A percentile compares a stretch with the other conserved stretches of the same genome.
Conservation (phyloP, 352 stramenopile genomes). For the Phytophthora tubulina region DNA sequence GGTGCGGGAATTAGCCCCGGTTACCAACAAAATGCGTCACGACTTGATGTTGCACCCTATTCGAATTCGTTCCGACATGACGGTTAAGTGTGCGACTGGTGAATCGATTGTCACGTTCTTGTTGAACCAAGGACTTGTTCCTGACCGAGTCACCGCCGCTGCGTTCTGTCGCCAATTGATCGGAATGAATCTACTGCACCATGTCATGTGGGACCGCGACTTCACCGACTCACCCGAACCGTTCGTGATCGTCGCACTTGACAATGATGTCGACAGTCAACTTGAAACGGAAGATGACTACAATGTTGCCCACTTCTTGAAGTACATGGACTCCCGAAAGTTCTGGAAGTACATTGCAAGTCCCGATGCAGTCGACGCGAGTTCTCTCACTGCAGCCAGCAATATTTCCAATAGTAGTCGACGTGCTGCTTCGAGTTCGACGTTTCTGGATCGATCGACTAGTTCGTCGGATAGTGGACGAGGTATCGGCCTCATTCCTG, state of each 20-base stretch:
- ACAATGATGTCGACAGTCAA: slow-evolving; percentile 46
- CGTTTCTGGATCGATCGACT: slow-evolving; percentile 27
- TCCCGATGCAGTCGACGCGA: slow-evolving; percentile 25
- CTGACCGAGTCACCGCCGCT: slow-evolving; percentile 61
- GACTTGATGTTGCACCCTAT: slow-evolving; percentile 66
- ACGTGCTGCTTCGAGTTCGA: slow-evolving; percentile 28
- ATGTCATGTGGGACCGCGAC: slow-evolving; percentile 87
- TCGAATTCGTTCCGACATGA: slow-evolving; percentile 73
- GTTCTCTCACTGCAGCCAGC: slow-evolving; percentile 40
- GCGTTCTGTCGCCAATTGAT: slow-evolving; percentile 67
- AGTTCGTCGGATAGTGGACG: slow-evolving; percentile 36
- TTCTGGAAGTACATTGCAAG: slow-evolving; percentile 84
- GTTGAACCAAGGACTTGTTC: slow-evolving; percentile 58
- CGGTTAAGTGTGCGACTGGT: slow-evolving; percentile 69
- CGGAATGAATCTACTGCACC: slow-evolving; percentile 88
- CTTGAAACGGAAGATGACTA: slow-evolving; percentile 48
- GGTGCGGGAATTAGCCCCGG: slow-evolving; percentile 60
- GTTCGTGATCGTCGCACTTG: slow-evolving; percentile 70
- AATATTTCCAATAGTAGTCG: slow-evolving; percentile 33
- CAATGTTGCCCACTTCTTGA: slow-evolving; percentile 78
- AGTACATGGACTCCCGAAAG: slow-evolving; percentile 83
- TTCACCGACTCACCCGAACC: slow-evolving; percentile 83
- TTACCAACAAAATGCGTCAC: slow-evolving; percentile 68
- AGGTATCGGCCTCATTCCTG: slow-evolving; percentile 15
- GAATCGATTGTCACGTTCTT: slow-evolving; percentile 81